These are phyloP conservation scores for Somion occarium DNA, from an alignment of 1,284 basidiomycete species.

Conservation along the genomic window DNA sequence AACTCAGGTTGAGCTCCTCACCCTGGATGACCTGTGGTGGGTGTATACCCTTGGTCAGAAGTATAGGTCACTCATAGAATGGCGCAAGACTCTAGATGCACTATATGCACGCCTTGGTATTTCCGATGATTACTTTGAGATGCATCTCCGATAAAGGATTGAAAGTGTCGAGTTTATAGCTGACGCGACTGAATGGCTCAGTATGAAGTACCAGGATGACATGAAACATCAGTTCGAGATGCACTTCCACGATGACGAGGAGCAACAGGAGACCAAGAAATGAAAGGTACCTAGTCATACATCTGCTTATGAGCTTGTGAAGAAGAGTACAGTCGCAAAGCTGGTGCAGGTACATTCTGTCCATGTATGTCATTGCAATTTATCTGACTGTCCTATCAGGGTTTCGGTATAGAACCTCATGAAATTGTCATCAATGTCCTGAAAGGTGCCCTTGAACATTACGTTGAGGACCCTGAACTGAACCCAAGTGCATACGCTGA, in stretches of 20 bases:
- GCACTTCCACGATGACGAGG: conserved; percentile 67
- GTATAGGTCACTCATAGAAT: conserved; percentile 79
- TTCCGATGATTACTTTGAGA: conserved; percentile 70
- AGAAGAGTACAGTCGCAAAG: conserved; percentile 72
- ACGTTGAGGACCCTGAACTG: conserved; percentile 76
- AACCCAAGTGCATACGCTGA: conserved; percentile 73
- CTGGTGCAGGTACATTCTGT: conserved; percentile 61
- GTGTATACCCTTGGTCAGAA: conserved; percentile 83
- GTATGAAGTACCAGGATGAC: conserved; percentile 78
- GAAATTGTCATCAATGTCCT: conserved; percentile 81
- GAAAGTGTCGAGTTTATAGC: conserved; percentile 86
- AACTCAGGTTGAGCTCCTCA: conserved; percentile 64
- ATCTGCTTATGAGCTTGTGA: conserved; percentile 82
- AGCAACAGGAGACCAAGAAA: conserved; percentile 49
- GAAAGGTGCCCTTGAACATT: conserved; percentile 51
- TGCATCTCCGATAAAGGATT: conserved; percentile 55
- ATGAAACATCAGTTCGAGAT: conserved; percentile 70
- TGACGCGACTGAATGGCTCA: conserved; percentile 90
- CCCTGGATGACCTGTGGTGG: conserved; percentile 80
- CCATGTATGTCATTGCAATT: background rate
- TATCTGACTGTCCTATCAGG: conserved; percentile 35
- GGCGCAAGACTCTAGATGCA: conserved; percentile 57
- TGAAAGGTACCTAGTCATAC: conserved; percentile 84
- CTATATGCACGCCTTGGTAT: conserved; percentile 64
- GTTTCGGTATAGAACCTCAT: conserved; percentile 75